A percentile compares a stretch with the other conserved stretches of the same genome.
These are phyloP conservation scores for Cordyceps fumosorosea DNA, from an alignment of 2,329 filamentous ascomycete genomes.

Conservation along the genomic window DNA sequence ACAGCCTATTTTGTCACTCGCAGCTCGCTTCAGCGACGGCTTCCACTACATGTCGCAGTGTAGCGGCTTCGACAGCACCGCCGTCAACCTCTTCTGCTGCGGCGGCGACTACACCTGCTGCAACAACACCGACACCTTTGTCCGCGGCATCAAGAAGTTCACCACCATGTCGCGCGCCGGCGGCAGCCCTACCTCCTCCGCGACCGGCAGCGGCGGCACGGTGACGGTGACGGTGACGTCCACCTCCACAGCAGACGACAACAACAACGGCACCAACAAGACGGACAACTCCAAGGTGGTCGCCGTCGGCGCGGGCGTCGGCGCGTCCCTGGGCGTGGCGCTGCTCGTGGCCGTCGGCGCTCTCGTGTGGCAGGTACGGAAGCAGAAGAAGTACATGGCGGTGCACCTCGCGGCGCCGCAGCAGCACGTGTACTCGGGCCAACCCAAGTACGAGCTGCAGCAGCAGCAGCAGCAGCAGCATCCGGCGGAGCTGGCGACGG, in stretches of 20 bases:
- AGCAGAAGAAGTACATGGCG: conserved; percentile 1
- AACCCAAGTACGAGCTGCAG: neutral
- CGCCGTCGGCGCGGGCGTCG: neutral
- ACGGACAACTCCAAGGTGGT: conserved; percentile 1
- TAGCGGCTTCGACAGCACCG: conserved; percentile 2
- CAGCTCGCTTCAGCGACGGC: neutral
- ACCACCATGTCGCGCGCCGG: conserved; percentile 1
- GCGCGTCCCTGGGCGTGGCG: neutral
- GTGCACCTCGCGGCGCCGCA: neutral
- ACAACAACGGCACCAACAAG: neutral
- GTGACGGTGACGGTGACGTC: neutral
- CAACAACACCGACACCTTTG: neutral
- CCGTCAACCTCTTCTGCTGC: conserved; percentile 3
- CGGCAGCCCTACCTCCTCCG: neutral
- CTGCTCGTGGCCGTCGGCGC: neutral
- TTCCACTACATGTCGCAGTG: conserved; percentile 4
- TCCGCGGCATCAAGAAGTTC: neutral
- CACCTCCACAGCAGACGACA: neutral
- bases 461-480: neutral
- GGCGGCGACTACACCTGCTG: conserved; percentile 7
- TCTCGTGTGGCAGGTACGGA: neutral
- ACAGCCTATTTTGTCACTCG: too few species aligned
- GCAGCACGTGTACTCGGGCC: conserved; percentile 2
- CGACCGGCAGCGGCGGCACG: neutral
- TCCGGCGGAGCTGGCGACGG: neutral